Conservation (phyloP, 2,329 filamentous ascomycete species). For the Chaetomiaceae sp. region DNA sequence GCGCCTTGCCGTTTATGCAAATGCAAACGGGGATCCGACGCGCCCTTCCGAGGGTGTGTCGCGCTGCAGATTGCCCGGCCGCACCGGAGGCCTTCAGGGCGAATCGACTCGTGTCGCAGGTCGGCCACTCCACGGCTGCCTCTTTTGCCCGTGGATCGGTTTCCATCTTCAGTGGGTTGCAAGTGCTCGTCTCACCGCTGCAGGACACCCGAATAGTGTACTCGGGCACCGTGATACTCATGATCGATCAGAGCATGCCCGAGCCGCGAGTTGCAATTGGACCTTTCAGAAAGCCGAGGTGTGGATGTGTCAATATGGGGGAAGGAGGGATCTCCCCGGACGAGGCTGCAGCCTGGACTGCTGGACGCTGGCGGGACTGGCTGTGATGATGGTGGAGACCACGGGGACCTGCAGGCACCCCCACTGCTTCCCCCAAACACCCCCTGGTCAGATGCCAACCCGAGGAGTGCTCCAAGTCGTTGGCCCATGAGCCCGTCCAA, state of each 20-base stretch:
- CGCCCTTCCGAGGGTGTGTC: neutral
- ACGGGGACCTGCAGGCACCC: conserved; percentile 9
- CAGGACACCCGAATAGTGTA: neutral
- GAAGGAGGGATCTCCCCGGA: conserved; percentile 1
- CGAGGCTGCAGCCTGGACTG: neutral
- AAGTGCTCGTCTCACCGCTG: neutral
- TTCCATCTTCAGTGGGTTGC: neutral
- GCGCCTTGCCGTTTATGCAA: conserved; percentile 1
- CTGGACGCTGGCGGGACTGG: neutral
- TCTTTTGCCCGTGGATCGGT: conserved; percentile 2
- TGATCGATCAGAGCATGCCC: conserved; percentile 4
- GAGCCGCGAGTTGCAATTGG: conserved; percentile 6
- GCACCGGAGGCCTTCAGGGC: no score
- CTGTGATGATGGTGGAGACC: no score
- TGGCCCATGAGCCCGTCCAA: no score
- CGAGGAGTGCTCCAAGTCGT: no score
- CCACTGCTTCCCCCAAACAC: neutral
- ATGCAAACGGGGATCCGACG: neutral
- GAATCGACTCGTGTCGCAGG: conserved; percentile 2
- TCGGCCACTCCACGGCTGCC: conserved; percentile 13
- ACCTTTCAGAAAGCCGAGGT: neutral
- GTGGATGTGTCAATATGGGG: no score
- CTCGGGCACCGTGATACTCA: neutral
- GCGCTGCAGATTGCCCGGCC: neutral
- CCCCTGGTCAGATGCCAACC: neutral